Evolutionary conservation across 768 basidiomycete genomes (phyloP), one percentile per base, ranked within the genome.

Genomic region (Crassisporium funariophilum): DNA sequence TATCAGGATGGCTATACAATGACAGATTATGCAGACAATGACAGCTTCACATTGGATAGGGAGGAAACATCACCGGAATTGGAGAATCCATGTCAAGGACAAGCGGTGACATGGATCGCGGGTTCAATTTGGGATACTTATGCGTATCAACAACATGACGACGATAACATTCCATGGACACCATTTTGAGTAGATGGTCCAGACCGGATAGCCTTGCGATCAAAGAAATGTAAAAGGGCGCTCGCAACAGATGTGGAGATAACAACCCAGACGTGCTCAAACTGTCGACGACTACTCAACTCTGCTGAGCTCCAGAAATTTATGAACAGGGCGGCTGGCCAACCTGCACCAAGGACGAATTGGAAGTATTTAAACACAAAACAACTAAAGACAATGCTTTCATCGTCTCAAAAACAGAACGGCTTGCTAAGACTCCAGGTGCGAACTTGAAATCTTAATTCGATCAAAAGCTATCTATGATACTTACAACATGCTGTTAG

Each of bases 61-160:
- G 13, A 29, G 8, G 27, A 29, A 13, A 29, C 13, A 7, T 29
- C 13, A 29, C 27, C 13, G 27, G 27, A 29, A 13, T 7, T 4
- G 2, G 35, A 37, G 11, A 37, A 37, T 41, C 19, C 23, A 12
- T 41, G 40, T 41, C 8, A 10, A 21, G 40, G 40, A 8, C 40
- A 41, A 2, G n/a, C 13, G 11, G 22, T 41, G 10, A 24, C n/a
- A 23, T 41, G 40, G 40, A 21, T 8, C 10, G 21, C 40, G 8
- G 40, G 40, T 9, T 21, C 40, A 10, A 5, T 41, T 4, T 41
- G 40, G 40, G 40, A 41, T 41, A 41, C 40, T 12, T 41, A 41
- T 41, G 40, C 40, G 8, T 41, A 21, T 24, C 40, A 41, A 5
- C 40, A 4, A 21, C 40, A 41, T 41, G 21, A 41, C 13, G 4